Base-by-base conservation (phyloP, 768 basidiomycete genomes). In the Leccinellum rugosiceps region DNA sequence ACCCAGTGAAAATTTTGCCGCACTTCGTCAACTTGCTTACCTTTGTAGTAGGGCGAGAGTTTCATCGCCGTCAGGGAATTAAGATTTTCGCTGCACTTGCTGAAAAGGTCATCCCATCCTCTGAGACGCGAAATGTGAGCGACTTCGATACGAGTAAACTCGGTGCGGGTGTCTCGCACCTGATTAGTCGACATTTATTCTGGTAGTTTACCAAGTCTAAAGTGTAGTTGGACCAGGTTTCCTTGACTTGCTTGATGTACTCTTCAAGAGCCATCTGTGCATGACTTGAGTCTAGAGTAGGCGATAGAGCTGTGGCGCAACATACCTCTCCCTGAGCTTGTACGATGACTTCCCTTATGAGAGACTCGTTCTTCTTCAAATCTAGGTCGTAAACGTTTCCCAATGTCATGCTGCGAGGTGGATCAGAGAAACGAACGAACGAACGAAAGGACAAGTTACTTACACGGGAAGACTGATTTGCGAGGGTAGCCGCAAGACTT, bases 41-140 rank as follows among this genome's bases (percentile, higher is more conserved):
- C 94, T 82, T 97, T 95, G 74, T 98, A 98, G 69, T 98, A 98
- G 0, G 97, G 97, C 8, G 97, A 99, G 28, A 97, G 74, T 69
- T 95, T 96, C 97, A 99, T 99, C 2, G 97, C 95, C 3, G 86
- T 85, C 41, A 99, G 80, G 1, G 96, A 98, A 68, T 97, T 98
- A 66, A 98, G 69, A 68, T 99, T 97, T 74, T 99, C 97, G 63
- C 92, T 87, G 71, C 97, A 98, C 74, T 97, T 98, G 74, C 83
- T 93, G 77, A 98, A 96, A 26, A 97, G 78, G 52, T 98, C 95
- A 68, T 98, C 95, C 94, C 94, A 98, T 19, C 93, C 94, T 71
- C 94, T 93, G 65, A n/a, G n/a, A 49, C 10, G 32, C 34, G 61
- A 52, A 54, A 28, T 26, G 56, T 68, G 31, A 66, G 52, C 25